Evolutionary conservation across 192 early-diverging fungal species (phyloP), one percentile per base, ranked within the genome.

Genomic region (Lunasporangiospora selenospora): DNA sequence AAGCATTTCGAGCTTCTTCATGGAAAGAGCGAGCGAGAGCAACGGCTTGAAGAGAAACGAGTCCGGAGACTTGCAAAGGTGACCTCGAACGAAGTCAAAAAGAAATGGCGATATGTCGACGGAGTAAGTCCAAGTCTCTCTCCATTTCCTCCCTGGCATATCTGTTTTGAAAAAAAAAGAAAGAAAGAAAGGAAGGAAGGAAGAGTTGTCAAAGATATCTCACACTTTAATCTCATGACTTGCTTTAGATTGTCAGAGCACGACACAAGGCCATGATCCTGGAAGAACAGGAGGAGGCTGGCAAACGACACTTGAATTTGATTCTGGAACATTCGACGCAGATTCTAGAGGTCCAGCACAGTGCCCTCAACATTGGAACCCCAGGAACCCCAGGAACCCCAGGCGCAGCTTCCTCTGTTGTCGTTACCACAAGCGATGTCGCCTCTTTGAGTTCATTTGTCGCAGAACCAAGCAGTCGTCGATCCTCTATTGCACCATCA

Each of bases 291-390:
- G 80, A 78, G 9, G 58, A 83, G 37, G 77, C 87, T 46, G 86
- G 87, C 1, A 87, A 87, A 48, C 81, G 79, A n/a, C 85, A 85
- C 56, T 52, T 93, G 56, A 83, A 90, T 51, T 75, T 80, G 29
- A 91, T 93, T 60, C 57, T 93, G 29, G 87, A 92, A 47, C 88
- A 89, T 18, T 91, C 90, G 1, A 86, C 86, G 13, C 85, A 84
- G 36, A 81, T 91, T 48, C 51, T 93, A 13, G 87, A 75, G 12
- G 88, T 81, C 26, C 83, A 86, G 65, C 84, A 61, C 27, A 75
- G 52, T 24, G 55, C 57, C 18, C 46, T 79, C 8, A 41, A n/a
- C 19, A 19, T 65, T 7, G 47, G 48, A 15, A 41, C 51, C 16
- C 44, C 52, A 10, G 53, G 54, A 15, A 34, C 53, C 5, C 43